Evolutionary conservation across 192 early-diverging fungal species (phyloP), one percentile per base, ranked within the genome.

Genomic region (Kappamyces sp.): DNA sequence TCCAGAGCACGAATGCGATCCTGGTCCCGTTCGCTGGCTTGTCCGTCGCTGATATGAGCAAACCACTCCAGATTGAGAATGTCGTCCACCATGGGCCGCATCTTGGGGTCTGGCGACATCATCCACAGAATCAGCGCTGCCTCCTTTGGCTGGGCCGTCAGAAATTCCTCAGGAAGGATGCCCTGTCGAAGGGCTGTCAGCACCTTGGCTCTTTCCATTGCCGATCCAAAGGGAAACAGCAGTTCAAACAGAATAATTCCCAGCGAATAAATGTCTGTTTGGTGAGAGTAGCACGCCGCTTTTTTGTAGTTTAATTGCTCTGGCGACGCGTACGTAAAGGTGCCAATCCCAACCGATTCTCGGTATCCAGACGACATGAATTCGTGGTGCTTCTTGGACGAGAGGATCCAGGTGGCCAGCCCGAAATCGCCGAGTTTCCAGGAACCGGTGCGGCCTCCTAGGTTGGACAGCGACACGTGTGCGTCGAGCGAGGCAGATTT

Each of bases 351-450:
- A 55, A 55, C 12, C n/a, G 6, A 36, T 15, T 55, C 52, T 44
- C 43, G 43, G 43, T 13, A 10, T 13, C 13, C 9, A 44, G 8
- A 44, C 0, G 43, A 10, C 43, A 44, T 13, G 13, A 44, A 44
- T 10, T 55, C 6, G 8, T 51, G 49, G 49, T 5, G 7, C 13
- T 4, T 8, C 6, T 8, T 6, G 36, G 38, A 23, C 73, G 62
- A 2, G 61, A 68, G 5, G 55, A 47, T 13, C 23, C 23, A 36
- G 12, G 91, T 90, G 0, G 91, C 96, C 51, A 99, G 71, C 1
- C 97, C 97, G 78, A 99, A 99, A 64, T 99, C 97, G 2, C 97
- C 97, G 68, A 99, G 90, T 51, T 94, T 97, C 70, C 86, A 71
- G 59, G 55, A 32, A 0, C 84, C 85, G 10, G 74, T 66, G 32